Percentiles rank a stretch among this genome's conserved stretches.
These are phyloP conservation scores for Aspergillus sp. DNA, from an alignment of 2,329 filamentous ascomycete genomes.

Conservation along the genomic window DNA sequence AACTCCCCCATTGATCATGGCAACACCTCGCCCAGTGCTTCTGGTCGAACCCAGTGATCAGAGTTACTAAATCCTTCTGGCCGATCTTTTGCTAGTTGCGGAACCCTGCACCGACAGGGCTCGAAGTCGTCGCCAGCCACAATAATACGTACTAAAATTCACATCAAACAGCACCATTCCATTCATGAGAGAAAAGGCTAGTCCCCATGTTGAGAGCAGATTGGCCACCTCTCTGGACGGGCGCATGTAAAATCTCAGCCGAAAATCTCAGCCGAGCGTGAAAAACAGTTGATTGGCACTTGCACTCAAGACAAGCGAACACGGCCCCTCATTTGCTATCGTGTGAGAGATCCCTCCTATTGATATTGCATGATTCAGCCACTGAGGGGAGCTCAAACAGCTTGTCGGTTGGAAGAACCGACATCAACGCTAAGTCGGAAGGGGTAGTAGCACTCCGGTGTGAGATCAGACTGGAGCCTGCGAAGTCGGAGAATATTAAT, in stretches of 20 bases:
- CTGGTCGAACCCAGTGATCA: no score
- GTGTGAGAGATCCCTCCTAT: neutral
- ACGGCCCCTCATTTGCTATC: neutral
- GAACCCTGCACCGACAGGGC: neutral
- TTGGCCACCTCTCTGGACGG: neutral
- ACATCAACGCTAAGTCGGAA: neutral
- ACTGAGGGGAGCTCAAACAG: neutral
- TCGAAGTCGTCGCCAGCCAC: neutral
- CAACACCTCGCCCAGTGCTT: no score
- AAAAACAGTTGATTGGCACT: neutral
- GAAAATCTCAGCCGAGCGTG: slow-evolving; percentile 1
- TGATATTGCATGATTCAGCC: slow-evolving; percentile 3
- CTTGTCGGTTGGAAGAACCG: slow-evolving; percentile 1
- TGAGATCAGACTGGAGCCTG: neutral
- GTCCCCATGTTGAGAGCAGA: neutral
- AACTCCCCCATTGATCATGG: no score
- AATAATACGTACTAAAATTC: neutral
- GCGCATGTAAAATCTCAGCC: slow-evolving; percentile 5
- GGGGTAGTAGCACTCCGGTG: neutral
- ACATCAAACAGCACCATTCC: neutral
- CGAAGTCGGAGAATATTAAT: neutral
- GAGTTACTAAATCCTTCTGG: neutral
- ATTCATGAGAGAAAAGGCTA: neutral
- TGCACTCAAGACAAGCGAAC: neutral
- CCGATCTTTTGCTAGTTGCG: slow-evolving; percentile 2